Evolutionary conservation across 2,329 filamentous ascomycete species (phyloP).

Genomic region (Diaporthe humulicola): DNA sequence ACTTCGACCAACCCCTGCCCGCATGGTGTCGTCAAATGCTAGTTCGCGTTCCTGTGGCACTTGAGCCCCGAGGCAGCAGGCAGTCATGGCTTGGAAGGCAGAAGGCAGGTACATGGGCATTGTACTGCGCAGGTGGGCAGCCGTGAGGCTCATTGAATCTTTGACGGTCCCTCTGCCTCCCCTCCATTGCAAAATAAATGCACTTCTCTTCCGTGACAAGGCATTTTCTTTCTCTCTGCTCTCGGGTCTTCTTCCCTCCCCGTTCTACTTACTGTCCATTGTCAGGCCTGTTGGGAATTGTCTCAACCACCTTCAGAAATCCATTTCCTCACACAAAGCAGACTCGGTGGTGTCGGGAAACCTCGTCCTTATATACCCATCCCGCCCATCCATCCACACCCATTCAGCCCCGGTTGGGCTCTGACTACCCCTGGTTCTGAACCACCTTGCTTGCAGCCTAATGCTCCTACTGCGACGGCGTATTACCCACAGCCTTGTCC

Average conservation of each 20-base stretch:
- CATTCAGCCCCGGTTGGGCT: slow-evolving; percentile 39
- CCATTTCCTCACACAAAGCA: slow-evolving; percentile 7
- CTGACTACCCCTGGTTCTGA: slow-evolving; percentile 35
- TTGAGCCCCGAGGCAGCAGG: slow-evolving; percentile 35
- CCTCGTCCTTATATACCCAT: slow-evolving; percentile 22
- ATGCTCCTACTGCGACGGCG: slow-evolving; percentile 35
- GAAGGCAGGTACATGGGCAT: background rate
- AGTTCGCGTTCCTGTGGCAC: slow-evolving; percentile 28
- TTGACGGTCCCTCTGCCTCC: slow-evolving; percentile 31
- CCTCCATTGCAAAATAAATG: slow-evolving; percentile 42
- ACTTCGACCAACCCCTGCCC: slow-evolving; percentile 11
- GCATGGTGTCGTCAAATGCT: slow-evolving; percentile 25
- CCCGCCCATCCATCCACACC: slow-evolving; percentile 13
- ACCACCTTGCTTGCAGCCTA: slow-evolving; percentile 39
- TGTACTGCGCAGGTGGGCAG: background rate
- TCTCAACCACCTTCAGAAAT: background rate
- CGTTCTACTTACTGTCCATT: background rate
- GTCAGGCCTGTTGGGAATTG: background rate
- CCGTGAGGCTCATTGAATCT: slow-evolving; percentile 24
- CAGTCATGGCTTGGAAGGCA: slow-evolving; percentile 12
- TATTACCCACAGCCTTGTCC: slow-evolving; percentile 45
- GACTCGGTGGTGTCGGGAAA: slow-evolving; percentile 19
- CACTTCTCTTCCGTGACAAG: slow-evolving; percentile 36
- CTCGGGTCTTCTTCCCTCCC: slow-evolving; percentile 40
- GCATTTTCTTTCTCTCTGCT: slow-evolving; percentile 34